Conservation (phyloP, 306 rosid species). For the Lathyrus sativus region DNA sequence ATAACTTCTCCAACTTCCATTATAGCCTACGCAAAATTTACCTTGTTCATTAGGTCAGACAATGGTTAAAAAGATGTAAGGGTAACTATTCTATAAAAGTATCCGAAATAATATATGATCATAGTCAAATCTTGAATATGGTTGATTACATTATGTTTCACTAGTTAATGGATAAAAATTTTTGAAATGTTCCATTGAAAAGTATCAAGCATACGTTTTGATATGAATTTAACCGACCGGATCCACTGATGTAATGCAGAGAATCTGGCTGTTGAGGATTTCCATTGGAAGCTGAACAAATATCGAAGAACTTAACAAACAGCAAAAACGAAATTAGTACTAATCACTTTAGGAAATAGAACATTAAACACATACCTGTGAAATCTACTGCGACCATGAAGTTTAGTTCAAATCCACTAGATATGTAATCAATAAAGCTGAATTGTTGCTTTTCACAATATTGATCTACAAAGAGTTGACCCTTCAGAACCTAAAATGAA, state of each 20-base stretch:
- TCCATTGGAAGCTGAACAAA: conserved; percentile 81
- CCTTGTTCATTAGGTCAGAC: conserved; percentile 26
- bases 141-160: conserved; percentile 5
- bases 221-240: conserved; percentile 71
- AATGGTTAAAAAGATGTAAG: too few species aligned
- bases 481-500: conserved; percentile 60
- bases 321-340: neutral
- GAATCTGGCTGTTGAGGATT: conserved; percentile 60
- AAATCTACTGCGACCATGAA: conserved; percentile 94
- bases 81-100: too few species aligned
- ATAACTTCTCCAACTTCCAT: conserved; percentile 84
- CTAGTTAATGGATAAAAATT: neutral
- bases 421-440: conserved; percentile 84
- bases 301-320: conserved; percentile 28
- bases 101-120: neutral
- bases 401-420: conserved; percentile 84
- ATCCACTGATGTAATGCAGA: conserved; percentile 61
- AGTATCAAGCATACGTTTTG: conserved; percentile 57
- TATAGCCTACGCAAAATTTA: conserved; percentile 61
- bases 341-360: neutral
- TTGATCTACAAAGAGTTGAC: conserved; percentile 79
- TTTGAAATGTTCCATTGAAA: neutral
- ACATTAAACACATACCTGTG: conserved; percentile 54
- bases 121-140: neutral
- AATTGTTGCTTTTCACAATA: conserved; percentile 64